Base-by-base conservation (phyloP, 2,329 filamentous ascomycete genomes). In the Diaporthe sp. region DNA sequence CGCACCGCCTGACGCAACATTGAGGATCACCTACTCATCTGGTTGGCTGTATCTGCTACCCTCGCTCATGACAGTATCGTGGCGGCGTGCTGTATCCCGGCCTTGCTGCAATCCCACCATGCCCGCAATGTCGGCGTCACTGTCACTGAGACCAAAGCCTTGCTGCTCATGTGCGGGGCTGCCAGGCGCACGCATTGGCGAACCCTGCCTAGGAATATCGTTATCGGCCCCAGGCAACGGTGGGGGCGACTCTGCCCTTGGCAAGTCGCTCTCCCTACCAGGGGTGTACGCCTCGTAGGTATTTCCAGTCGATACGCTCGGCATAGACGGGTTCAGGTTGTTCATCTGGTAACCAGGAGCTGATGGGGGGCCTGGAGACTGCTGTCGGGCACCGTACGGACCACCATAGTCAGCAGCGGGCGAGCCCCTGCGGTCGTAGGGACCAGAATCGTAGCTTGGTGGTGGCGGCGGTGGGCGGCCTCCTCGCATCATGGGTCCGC, bases 181-280 rank as follows among this genome's bases (percentile, higher is more conserved):
- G 52, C 88, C 86, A n/a, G 88, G 86, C 45, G 92, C 92, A 81
- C 96, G 93, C 94, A 97, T 96, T 82, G 92, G 92, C 17, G 92
- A 82, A 42, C 25, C 70, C 45, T 82, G 78, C n/a, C 79, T 77
- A 61, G 82, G 78, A 74, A 85, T 80, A 13, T 50, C 47, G 19
- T 28, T 25, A 55, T 85, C 83, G 60, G 84, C 81, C 52, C 85
- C 86, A 4, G 89, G 87, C 28, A 92, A 81, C 8, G 92, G 92
- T 22, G 92, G 91, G 12, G 91, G 91, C 2, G 91, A 92, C 78
- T 92, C 91, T 13, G 90, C 92, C 76, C 91, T 87, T 2, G 91
- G 89, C 30, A 92, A 82, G 66, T 85, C 84, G 47, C 84, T 81
- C 15, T 76, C 81, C 25, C 82, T 80, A n/a, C 86, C 83, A 2